These are phyloP conservation scores for Penicillium fimorum DNA, from an alignment of 495 filamentous ascomycete genomes.

Conservation along the genomic window DNA sequence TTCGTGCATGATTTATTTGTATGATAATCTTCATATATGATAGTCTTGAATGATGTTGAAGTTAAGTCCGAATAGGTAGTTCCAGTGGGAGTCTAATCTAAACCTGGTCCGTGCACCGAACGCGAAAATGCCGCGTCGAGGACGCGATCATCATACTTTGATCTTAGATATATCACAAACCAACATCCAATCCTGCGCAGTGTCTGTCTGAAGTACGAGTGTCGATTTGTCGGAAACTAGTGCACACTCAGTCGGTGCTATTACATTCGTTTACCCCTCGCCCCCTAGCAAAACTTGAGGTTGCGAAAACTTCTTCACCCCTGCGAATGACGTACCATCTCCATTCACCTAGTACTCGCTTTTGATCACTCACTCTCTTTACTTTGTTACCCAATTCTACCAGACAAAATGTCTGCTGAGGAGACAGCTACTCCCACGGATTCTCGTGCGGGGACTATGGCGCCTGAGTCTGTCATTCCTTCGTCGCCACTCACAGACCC, in stretches of 20 bases:
- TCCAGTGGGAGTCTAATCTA: constrained; percentile 18
- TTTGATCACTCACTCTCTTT: not conserved
- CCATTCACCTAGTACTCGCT: constrained; percentile 3
- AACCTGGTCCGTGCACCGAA: constrained; percentile 36
- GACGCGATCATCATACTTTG: not conserved
- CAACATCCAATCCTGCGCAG: not conserved
- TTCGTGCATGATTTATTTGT: not conserved
- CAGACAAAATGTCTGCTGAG: constrained; percentile 30
- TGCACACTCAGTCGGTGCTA: not conserved
- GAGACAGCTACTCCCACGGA: constrained; percentile 35
- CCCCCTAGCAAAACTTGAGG: constrained; percentile 1
- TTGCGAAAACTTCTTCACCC: constrained; percentile 9
- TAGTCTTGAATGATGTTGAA: not conserved
- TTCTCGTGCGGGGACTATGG: constrained; percentile 31
- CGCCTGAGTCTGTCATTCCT: constrained; percentile 42
- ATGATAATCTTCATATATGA: not conserved
- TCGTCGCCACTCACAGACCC: constrained; percentile 41
- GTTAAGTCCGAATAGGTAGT: constrained; percentile 4
- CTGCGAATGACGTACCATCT: constrained; percentile 23
- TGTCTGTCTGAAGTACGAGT: not conserved
- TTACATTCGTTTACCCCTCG: not conserved
- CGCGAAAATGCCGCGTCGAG: constrained; percentile 29
- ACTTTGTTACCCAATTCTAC: not conserved
- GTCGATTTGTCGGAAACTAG: not conserved
- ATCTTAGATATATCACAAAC: not conserved